Base-by-base conservation (phyloP, 169 alveolate species). In the Eimeria falciformis region DNA sequence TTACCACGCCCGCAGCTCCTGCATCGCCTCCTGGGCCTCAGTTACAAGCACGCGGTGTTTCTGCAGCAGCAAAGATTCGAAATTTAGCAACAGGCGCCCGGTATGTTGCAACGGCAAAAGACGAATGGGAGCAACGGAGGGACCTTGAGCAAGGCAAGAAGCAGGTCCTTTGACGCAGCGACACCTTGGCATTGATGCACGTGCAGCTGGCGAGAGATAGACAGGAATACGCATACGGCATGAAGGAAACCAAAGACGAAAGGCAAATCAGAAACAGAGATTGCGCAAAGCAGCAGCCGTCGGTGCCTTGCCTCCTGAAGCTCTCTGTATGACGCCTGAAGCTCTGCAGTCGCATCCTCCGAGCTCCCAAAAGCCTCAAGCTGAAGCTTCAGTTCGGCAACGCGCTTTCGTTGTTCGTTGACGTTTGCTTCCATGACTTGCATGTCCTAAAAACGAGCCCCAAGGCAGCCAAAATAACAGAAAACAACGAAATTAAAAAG, bases 11-110 rank as follows among this genome's bases (percentile, higher is more conserved):
- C 88, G 88, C 23, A 53, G 45, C 12, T 78, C 69, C 43, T 78
- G 66, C 88, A 53, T 25, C 53, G 73, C 88, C 66, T 78, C 73
- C 69, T 78, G 73, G 1, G 88, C 88, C 69, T 78, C 88, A 25
- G 40, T 25, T 5, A 6, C 29, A 5, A 55, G 33, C 90, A 23
- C 78, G 18, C 78, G 90, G 27, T 18, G 56, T 33, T 56, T 81
- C 90, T 50, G 78, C 90, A 56, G 73, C 75, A 81, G 27, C 29
- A 25, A n/a, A 21, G 21, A n/a, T n/a, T n/a, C n/a, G n/a, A n/a
- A n/a, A n/a, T n/a, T n/a, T n/a, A n/a, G n/a, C n/a, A n/a, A n/a
- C n/a, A n/a, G n/a, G n/a, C n/a, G n/a, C n/a, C n/a, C n/a, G n/a
- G n/a, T n/a, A 40, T n/a, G 66, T 40, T 12, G 12, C 5, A 17